Evolutionary conservation across 2,329 filamentous ascomycete species (phyloP), one percentile per base, ranked within the genome.

Genomic region (Boeremia exigua): DNA sequence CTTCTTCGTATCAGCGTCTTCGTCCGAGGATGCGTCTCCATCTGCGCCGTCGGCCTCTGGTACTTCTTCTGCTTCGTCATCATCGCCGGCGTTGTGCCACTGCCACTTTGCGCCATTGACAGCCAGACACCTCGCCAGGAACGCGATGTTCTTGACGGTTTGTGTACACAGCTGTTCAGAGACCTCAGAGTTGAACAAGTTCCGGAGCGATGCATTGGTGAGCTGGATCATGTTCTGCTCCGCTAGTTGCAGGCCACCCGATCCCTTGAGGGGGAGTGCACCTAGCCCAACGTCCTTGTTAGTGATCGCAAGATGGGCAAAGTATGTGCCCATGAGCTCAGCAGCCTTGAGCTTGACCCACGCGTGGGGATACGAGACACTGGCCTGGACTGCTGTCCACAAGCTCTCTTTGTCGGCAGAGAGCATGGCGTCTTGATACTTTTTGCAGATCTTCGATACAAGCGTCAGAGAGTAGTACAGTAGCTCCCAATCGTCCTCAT

Each of bases 291-390:
- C 73, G 28, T 80, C 79, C 39, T 81, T 84, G 66, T 84, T 86
- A 9, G 83, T 83, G 56, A 84, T 83, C 19, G 89, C 90, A 61
- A 96, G 87, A 72, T 96, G 90, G 3, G 87, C 85, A 65, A 97
- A 87, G 75, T 91, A 95, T n/a, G 83, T 81, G 42, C 88, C 88
- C 36, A 93, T 78, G 15, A 98, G 80, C 57, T 86, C 88, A 10
- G 92, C 85, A 15, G 92, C 86, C 7, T 87, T 88, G 45, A 92
- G 82, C 73, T 95, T 94, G 56, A 97, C 87, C 74, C 86, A 86
- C 2, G 84, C 78, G 62, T 95, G 86, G 1, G 86, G 84, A 68
- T 91, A 91, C 17, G 86, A 86, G 15, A 96, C 82, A 62, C 88
- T 89, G 33, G 82, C 80, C 50, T 87, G 84, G 14, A 95, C 80